Conservation (phyloP, 768 basidiomycete species). For the Pleurotus tuber-regium region DNA sequence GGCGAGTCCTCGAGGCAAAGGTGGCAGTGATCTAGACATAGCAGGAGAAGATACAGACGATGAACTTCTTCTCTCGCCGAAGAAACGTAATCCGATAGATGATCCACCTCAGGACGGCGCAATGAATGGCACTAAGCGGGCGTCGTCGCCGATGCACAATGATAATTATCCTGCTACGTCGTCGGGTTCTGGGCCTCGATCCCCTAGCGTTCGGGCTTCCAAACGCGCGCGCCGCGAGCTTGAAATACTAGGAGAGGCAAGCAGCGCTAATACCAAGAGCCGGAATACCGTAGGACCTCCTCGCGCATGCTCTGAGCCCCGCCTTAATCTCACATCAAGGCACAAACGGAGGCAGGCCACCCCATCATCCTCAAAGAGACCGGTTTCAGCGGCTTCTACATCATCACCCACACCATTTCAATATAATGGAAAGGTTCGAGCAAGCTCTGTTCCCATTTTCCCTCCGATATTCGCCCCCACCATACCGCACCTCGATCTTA, state of each 20-base stretch:
- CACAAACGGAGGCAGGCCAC: constrained; percentile 1
- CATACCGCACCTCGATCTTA: constrained; percentile 39
- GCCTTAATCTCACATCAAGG: background rate
- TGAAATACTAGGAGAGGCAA: constrained; percentile 10
- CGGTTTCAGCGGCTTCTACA: constrained; percentile 23
- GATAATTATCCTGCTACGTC: constrained; percentile 10
- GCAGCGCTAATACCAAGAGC: background rate
- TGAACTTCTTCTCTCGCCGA: constrained; percentile 45
- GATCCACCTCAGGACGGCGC: constrained; percentile 34
- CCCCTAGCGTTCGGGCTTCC: constrained; percentile 12
- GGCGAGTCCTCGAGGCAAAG: background rate
- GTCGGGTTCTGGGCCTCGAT: constrained; percentile 13
- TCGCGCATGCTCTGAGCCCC: constrained; percentile 6
- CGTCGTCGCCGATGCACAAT: constrained; percentile 16
- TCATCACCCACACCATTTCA: constrained; percentile 16
- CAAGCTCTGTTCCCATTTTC: constrained; percentile 46
- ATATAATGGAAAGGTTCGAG: constrained; percentile 30
- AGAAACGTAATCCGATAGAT: constrained; percentile 24
- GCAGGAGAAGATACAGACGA: constrained; percentile 37
- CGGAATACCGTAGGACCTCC: background rate
- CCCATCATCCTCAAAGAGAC: constrained; percentile 21
- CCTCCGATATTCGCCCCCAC: constrained; percentile 21
- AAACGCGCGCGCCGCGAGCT: background rate
- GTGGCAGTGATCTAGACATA: constrained; percentile 1
- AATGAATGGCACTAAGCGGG: constrained; percentile 30